Base-by-base conservation (phyloP, 1,284 basidiomycete genomes). In the Veloporphyrellus conicus region DNA sequence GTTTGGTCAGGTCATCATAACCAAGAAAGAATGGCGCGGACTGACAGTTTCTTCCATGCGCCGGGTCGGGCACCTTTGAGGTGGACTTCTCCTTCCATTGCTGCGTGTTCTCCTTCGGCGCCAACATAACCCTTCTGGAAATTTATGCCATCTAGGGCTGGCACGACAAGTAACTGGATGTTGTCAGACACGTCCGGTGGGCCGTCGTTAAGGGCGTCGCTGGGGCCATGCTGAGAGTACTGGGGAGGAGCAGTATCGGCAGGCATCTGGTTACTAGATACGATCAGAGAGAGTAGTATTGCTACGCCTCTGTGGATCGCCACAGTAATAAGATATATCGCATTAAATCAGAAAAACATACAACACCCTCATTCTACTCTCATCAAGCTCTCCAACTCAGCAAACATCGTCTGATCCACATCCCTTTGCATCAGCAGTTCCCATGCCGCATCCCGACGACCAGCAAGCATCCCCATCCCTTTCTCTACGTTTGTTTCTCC, bases 51-150 rank as follows among this genome's bases (percentile, higher is more conserved):
- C 51, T 73, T 68, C 83, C 86, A 90, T 45, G 65, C 68, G 52
- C 70, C 71, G 33, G 72, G 67, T 41, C 75, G 73, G 32, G 74
- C 73, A 46, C 79, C 84, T 64, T 90, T 90, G 53, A 90, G 73
- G 61, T 88, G 87, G 28, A 90, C 70, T 64, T 90, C 88, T 45
- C 87, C 87, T 63, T 90, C 88, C 47, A 90, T 78, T 14, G 87
- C 82, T 19, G 88, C 85, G 43, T 73, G 76, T 65, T 90, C 88
- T 37, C 76, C 84, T 48, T 88, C 85, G 18, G 83, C 85, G 49
- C 87, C 87, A 9, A 90, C 71, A 62, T 77, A 89, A 11, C 87
- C 87, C 59, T 81, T 87, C 70, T 90, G 87, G 59, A 90, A 90
- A 61, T 80, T 79, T 45, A 84, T 70, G 16, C 78, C 74, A 61